Percentiles rank a stretch among this genome's conserved stretches.
These are phyloP conservation scores for Pouteria glomerata DNA, from an alignment of 148 eudicot genomes.

Conservation along the genomic window DNA sequence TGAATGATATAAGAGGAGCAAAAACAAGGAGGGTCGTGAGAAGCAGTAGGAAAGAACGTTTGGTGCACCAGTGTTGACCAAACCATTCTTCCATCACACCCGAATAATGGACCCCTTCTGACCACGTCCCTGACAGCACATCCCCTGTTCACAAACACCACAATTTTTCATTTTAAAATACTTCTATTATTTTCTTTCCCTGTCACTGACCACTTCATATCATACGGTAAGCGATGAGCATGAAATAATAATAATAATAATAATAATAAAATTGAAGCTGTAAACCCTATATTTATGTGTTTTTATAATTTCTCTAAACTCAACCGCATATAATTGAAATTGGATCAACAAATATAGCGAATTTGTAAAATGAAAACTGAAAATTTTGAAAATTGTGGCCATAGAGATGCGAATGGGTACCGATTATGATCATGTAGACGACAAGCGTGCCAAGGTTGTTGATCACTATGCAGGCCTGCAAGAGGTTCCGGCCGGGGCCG, in stretches of 20 bases:
- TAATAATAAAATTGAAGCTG: not conserved
- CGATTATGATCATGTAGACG: slow-evolving; percentile 75
- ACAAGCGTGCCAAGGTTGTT: slow-evolving; percentile 62
- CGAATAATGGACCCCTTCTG: slow-evolving; percentile 61
- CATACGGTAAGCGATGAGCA: not conserved
- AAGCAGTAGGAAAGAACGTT: slow-evolving; percentile 52
- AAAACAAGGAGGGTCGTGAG: slow-evolving; percentile 59
- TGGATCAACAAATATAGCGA: not conserved
- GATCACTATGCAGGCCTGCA: slow-evolving; percentile 50
- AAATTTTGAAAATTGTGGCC: not conserved
- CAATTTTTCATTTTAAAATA: not conserved
- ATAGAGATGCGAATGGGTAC: slow-evolving; percentile 19
- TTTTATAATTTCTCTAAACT: not conserved
- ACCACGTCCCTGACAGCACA: slow-evolving; percentile 72
- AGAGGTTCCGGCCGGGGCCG: slow-evolving; percentile 32
- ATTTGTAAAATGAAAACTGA: not conserved
- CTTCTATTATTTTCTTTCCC: not conserved
- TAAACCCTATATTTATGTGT: not conserved
- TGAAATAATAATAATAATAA: not conserved
- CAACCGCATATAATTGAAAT: not conserved
- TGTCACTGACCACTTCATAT: not conserved
- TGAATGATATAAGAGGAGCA: slow-evolving; percentile 65
- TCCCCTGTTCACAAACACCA: slow-evolving; percentile 45
- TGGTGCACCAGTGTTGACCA: slow-evolving; percentile 72
- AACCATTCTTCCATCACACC: slow-evolving; percentile 85